These are phyloP conservation scores for Vaccinium vitisidaea DNA, from an alignment of 148 eudicot genomes.

Conservation along the genomic window DNA sequence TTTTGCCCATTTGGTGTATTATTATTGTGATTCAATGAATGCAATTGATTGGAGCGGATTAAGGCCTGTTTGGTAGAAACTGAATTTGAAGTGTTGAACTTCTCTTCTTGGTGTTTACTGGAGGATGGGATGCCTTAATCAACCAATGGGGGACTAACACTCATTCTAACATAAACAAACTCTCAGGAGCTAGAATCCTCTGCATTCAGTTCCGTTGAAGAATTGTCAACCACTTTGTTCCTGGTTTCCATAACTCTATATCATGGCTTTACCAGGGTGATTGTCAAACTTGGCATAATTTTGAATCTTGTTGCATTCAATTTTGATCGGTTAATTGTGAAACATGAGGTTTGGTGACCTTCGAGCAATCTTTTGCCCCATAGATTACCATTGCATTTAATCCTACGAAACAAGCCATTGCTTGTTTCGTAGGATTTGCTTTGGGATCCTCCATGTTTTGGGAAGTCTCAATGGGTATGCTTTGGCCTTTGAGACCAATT, in stretches of 20 bases:
- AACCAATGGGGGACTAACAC: no score
- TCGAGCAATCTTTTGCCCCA: not conserved
- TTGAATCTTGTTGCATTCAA: not conserved
- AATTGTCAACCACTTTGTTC: no score
- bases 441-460: no score
- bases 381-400: not conserved
- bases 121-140: not conserved
- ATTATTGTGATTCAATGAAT: not conserved
- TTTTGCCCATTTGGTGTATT: not conserved
- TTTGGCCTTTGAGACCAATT: no score
- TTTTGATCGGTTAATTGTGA: not conserved
- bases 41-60: not conserved
- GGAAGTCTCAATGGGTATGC: no score
- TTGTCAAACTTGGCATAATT: not conserved
- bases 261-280: not conserved
- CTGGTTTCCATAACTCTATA: no score
- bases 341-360: not conserved
- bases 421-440: no score
- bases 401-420: not conserved
- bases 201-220: no score
- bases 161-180: no score
- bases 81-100: not conserved
- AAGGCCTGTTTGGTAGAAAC: not conserved
- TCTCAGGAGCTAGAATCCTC: no score
- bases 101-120: not conserved